phyloP scores from a whole-genome alignment of 306 rosid species.

The Hylodesmum podocarpum region DNA sequence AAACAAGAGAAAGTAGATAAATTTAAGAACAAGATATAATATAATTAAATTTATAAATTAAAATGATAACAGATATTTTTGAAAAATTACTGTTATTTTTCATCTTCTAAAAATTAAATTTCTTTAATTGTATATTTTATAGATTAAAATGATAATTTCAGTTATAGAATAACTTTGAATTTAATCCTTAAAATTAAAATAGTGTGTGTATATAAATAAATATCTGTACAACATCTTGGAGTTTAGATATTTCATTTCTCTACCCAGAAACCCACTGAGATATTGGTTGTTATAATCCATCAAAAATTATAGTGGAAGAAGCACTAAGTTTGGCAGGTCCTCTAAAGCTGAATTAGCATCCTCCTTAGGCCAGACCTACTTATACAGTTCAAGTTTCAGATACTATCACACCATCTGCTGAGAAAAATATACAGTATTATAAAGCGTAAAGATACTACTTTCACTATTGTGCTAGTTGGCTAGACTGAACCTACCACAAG shows the following conservation, averaged over 20 bases:
- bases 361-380: background rate
- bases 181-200: no score
- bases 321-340: slow-evolving; percentile 11
- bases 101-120: no score
- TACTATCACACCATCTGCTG: background rate
- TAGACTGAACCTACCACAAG: slow-evolving; percentile 33
- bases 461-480: background rate
- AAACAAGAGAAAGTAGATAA: no score
- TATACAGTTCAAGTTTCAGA: background rate
- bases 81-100: no score
- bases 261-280: slow-evolving; percentile 25
- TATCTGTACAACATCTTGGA: background rate
- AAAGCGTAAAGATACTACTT: background rate
- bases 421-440: background rate
- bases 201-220: background rate
- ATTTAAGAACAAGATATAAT: no score
- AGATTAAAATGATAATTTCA: no score
- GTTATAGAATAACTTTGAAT: no score
- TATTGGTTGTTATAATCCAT: slow-evolving; percentile 9
- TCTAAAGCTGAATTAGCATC: background rate
- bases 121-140: no score
- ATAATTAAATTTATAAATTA: no score
- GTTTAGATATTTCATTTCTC: background rate
- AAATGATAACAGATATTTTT: no score
- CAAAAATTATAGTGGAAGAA: slow-evolving; percentile 34